Conservation (phyloP, 2,329 filamentous ascomycete genomes). For the Hansfordia pulvinata region DNA sequence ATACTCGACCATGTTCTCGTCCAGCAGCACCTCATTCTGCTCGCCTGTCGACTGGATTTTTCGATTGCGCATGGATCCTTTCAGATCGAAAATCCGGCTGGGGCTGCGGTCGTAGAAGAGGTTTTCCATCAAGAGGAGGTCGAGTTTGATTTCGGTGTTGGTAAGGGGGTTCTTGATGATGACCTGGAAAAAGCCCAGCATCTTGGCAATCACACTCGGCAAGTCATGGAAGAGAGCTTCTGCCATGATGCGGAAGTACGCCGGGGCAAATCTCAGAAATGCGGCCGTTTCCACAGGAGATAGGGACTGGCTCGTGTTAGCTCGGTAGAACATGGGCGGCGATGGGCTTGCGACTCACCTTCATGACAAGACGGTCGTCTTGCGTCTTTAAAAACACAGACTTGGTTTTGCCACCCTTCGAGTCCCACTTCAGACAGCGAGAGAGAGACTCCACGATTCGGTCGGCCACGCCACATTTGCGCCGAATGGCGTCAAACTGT, state of each 20-base stretch:
- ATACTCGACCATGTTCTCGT: conserved; percentile 98
- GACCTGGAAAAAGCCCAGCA: conserved; percentile 96
- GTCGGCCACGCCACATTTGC: conserved; percentile 86
- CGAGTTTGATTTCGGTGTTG: conserved; percentile 87
- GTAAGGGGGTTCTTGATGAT: conserved; percentile 91
- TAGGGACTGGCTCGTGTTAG: conserved; percentile 45
- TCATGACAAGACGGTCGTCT: conserved; percentile 86
- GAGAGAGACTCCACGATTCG: conserved; percentile 92
- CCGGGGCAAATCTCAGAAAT: conserved; percentile 88
- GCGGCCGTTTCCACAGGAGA: conserved; percentile 86
- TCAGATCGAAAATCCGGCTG: conserved; percentile 86
- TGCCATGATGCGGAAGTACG: conserved; percentile 95
- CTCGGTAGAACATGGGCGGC: conserved; percentile 40
- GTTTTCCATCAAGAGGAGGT: conserved; percentile 92
- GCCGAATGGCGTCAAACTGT: conserved; percentile 86
- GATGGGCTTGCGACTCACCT: conserved; percentile 26
- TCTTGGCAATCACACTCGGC: conserved; percentile 94
- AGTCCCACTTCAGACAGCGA: conserved; percentile 94
- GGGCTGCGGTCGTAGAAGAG: conserved; percentile 90
- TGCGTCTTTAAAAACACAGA: conserved; percentile 94
- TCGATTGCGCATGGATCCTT: conserved; percentile 96
- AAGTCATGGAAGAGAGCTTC: conserved; percentile 91
- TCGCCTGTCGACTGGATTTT: conserved; percentile 94
- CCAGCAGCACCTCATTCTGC: conserved; percentile 87
- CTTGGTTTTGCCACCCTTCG: conserved; percentile 94